These are phyloP conservation scores for Aspergillus alliaceus DNA, from an alignment of 2,329 filamentous ascomycete species.

Conservation along the genomic window DNA sequence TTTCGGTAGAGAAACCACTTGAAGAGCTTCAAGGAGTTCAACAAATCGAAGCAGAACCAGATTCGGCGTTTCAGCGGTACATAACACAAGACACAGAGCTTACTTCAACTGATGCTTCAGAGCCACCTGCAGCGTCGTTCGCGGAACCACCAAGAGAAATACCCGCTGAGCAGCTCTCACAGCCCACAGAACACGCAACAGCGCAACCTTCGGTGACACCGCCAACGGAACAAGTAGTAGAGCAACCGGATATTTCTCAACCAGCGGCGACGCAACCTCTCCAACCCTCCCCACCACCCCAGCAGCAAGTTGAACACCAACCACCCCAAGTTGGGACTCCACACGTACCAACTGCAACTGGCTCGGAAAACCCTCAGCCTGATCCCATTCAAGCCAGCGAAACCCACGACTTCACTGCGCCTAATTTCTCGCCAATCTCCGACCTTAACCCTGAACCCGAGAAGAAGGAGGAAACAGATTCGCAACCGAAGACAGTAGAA, in stretches of 20 bases:
- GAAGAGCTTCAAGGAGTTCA: background rate
- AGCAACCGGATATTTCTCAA: background rate
- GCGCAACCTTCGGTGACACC: slow-evolving; percentile 1
- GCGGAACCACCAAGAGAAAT: background rate
- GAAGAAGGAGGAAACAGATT: background rate
- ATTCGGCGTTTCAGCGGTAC: background rate
- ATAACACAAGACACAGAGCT: slow-evolving; percentile 1
- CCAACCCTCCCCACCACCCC: background rate
- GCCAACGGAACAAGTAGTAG: background rate
- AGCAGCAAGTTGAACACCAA: background rate
- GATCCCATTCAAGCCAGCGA: background rate
- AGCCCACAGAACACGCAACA: background rate
- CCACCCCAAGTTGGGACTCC: background rate
- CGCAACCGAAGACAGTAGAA: background rate
- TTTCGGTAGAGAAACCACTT: background rate
- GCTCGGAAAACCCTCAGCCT: background rate
- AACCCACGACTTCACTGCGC: background rate
- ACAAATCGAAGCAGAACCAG: background rate
- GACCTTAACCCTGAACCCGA: background rate
- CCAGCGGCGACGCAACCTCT: background rate
- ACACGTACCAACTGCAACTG: background rate
- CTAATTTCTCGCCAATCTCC: background rate
- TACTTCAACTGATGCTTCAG: background rate
- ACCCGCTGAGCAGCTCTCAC: background rate
- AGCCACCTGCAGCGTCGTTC: slow-evolving; percentile 6